Evolutionary conservation across 1,284 basidiomycete genomes (phyloP).

Genomic region (Fomes fomentarius): DNA sequence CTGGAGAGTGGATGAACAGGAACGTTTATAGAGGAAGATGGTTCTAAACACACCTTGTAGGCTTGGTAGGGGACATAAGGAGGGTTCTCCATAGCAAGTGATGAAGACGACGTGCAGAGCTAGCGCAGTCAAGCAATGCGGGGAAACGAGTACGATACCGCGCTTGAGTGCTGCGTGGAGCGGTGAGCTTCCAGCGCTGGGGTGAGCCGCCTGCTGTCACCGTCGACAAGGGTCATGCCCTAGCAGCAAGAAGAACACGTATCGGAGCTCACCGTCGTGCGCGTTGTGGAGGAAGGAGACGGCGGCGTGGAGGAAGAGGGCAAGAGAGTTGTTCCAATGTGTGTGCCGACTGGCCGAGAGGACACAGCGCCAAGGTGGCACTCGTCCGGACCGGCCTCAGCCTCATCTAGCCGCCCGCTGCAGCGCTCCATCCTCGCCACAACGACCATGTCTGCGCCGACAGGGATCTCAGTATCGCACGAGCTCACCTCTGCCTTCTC

Average conservation of each 20-base stretch:
- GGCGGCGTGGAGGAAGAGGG: background rate
- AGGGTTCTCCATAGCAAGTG: conserved; percentile 27
- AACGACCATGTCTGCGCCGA: conserved; percentile 64
- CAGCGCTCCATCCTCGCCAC: background rate
- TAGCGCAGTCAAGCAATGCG: background rate
- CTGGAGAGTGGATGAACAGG: conserved; percentile 38
- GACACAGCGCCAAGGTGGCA: conserved; percentile 8
- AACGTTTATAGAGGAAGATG: conserved; percentile 2
- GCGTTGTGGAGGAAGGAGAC: background rate
- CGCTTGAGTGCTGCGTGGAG: conserved; percentile 16
- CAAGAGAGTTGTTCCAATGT: background rate
- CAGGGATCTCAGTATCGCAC: conserved; percentile 61
- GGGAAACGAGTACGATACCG: background rate
- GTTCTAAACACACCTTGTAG: conserved; percentile 55
- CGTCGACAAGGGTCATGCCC: conserved; percentile 2
- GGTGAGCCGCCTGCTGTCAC: conserved; percentile 11
- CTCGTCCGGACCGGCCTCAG: background rate
- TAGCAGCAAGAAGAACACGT: background rate
- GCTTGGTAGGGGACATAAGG: conserved; percentile 69
- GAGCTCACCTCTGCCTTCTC: conserved; percentile 60
- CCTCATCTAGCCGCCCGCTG: background rate
- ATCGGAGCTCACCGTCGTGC: background rate
- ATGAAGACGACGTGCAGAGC: background rate
- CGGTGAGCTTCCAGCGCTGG: conserved; percentile 20
- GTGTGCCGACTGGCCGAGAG: background rate